A percentile compares a stretch with the other conserved stretches of the same genome.
Conservation (phyloP, 139 green algal genomes). For the Diplosphaera chodatii region DNA sequence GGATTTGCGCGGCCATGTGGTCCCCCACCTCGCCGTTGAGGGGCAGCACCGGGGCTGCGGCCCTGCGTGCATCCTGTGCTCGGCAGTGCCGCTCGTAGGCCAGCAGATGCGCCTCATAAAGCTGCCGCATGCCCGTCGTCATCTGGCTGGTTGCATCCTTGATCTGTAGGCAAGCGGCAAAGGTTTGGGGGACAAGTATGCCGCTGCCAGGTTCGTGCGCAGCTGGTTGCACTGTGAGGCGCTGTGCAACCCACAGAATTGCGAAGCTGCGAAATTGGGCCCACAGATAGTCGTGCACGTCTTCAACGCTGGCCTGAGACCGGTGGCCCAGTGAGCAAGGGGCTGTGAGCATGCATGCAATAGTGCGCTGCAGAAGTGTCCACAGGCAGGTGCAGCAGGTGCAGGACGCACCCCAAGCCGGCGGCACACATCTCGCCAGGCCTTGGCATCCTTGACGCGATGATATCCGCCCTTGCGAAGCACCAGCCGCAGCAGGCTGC, state of each 20-base stretch:
- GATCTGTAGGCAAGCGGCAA: constrained; percentile 17
- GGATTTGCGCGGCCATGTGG: constrained; percentile 35
- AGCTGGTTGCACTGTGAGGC: not conserved
- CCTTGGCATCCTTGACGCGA: constrained; percentile 52
- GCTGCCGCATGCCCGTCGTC: constrained; percentile 55
- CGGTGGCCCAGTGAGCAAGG: too few species aligned
- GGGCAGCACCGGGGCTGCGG: constrained; percentile 1
- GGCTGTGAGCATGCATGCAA: not conserved
- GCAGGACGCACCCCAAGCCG: constrained; percentile 46
- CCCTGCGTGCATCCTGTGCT: not conserved
- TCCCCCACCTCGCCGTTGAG: not conserved
- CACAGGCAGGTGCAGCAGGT: not conserved
- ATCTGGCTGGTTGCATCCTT: constrained; percentile 45
- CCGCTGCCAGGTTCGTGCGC: not conserved
- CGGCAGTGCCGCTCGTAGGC: constrained; percentile 55
- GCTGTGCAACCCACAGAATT: too few species aligned
- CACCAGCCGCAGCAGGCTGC: constrained; percentile 54
- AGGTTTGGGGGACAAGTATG: not conserved
- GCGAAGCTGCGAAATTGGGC: too few species aligned
- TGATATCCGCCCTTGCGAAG: constrained; percentile 59
- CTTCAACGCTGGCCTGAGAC: not conserved
- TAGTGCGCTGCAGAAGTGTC: not conserved
- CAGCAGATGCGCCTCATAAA: constrained; percentile 76
- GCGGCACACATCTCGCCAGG: constrained; percentile 65
- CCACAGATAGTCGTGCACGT: not conserved